Evolutionary conservation across 768 basidiomycete species (phyloP), one percentile per base, ranked within the genome.

Genomic region (Vishniacozyma victoriae): DNA sequence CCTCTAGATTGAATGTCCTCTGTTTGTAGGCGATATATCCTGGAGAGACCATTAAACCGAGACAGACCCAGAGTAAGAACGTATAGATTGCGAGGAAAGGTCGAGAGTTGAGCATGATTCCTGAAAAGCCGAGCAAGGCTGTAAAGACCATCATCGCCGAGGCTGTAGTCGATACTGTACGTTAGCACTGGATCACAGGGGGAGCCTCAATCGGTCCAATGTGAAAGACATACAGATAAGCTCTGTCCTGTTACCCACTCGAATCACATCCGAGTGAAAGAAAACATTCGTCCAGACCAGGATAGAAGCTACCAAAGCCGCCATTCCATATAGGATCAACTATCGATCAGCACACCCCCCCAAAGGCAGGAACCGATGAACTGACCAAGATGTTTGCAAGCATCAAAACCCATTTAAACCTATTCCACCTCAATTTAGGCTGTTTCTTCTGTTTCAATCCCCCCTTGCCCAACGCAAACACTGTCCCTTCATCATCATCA

Each of bases 321-420:
- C 72, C 41, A 87, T 69, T 16, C 82, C 78, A 65, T 85, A 87
- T 3, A 71, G 55, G 15, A 82, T 75, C 45, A 86, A 76, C 80
- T 82, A 55, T 9, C 7, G 15, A 46, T 25, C 18, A 19, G 18
- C 14, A n/a, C 3, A 16, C 16, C 15, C 22, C 31, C n/a, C 38
- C 41, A 22, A 12, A 25, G 35, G 20, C 31, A 16, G 22, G 29
- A 33, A 33, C 29, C 29, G 29, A 9, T 33, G 9, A 33, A 76
- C 78, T 62, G 48, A 80, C 79, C 26, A 82, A 26, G 26, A 76
- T 59, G 63, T 87, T 89, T 40, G 83, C 74, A 39, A 80, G 36
- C 69, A 89, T 83, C 3, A 90, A 69, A 11, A 77, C 73, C 86
- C 86, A 88, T 69, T 91, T 90, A 78, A 89, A 90, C 54, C 76